These are phyloP conservation scores for Boletus subparvulus DNA, from an alignment of 768 basidiomycete species.

Conservation along the genomic window DNA sequence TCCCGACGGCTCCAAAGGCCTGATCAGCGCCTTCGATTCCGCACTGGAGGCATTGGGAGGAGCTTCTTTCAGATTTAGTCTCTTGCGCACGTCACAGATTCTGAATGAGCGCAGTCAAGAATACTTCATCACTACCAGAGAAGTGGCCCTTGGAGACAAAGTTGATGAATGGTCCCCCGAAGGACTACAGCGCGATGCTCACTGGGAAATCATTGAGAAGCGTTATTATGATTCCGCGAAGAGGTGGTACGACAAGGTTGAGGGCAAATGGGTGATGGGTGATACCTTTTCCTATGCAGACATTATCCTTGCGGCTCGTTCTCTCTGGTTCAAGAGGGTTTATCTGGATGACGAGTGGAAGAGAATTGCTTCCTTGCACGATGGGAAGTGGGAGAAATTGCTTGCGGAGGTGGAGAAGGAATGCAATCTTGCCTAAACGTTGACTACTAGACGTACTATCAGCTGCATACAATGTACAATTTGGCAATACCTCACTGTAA, in stretches of 20 bases:
- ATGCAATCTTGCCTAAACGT: conserved; percentile 15
- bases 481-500: neutral
- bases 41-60: neutral
- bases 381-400: conserved; percentile 26
- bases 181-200: conserved; percentile 32
- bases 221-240: conserved; percentile 5
- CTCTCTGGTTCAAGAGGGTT: conserved; percentile 21
- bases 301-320: conserved; percentile 20
- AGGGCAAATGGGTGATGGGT: conserved; percentile 33
- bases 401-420: conserved; percentile 28
- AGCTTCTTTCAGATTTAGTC: conserved; percentile 9
- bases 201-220: conserved; percentile 27
- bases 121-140: conserved; percentile 40
- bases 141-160: conserved; percentile 30
- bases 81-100: conserved; percentile 25
- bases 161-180: conserved; percentile 42
- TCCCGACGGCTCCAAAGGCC: conserved; percentile 19
- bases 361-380: conserved; percentile 24
- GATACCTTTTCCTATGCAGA: conserved; percentile 33
- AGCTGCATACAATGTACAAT: neutral
- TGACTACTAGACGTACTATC: neutral
- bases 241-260: conserved; percentile 21
- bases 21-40: conserved; percentile 24
- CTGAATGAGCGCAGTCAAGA: conserved; percentile 36
- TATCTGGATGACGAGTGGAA: conserved; percentile 26